A percentile compares a stretch with the other conserved stretches of the same genome.
phyloP scores from a whole-genome alignment of 768 basidiomycete genomes.

The Mycena amicta region DNA sequence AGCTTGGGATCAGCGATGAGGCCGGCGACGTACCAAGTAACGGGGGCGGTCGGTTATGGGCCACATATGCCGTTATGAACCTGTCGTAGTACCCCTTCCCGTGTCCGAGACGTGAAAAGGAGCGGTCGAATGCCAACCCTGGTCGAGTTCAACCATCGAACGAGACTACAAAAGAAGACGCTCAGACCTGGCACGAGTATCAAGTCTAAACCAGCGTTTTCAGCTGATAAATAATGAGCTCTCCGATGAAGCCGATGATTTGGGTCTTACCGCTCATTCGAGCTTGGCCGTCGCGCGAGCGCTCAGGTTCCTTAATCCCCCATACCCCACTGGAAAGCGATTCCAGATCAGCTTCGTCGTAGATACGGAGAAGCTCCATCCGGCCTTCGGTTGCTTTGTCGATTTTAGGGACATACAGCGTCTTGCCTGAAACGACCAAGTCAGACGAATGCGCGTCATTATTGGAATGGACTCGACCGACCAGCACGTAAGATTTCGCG shows the following conservation, averaged over 20 bases:
- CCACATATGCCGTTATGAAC: slow-evolving; percentile 61
- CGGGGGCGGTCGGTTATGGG: slow-evolving; percentile 47
- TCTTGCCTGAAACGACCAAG: slow-evolving; percentile 50
- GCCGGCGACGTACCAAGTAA: slow-evolving; percentile 52
- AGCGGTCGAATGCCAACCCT: slow-evolving; percentile 75
- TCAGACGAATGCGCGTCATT: background rate
- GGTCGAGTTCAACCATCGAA: background rate
- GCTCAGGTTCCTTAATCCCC: slow-evolving; percentile 74
- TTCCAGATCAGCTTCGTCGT: slow-evolving; percentile 58
- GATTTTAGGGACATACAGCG: slow-evolving; percentile 72
- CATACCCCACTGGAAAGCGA: slow-evolving; percentile 63
- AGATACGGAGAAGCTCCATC: slow-evolving; percentile 72
- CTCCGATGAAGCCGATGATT: slow-evolving; percentile 4
- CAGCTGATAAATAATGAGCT: slow-evolving; percentile 30
- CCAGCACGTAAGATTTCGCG: slow-evolving; percentile 37
- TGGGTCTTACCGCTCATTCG: slow-evolving; percentile 54
- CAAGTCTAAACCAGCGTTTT: slow-evolving; percentile 54
- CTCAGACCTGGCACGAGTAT: slow-evolving; percentile 65
- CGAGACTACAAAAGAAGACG: background rate
- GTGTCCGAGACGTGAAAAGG: slow-evolving; percentile 72
- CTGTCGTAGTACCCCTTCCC: slow-evolving; percentile 85
- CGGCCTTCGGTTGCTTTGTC: slow-evolving; percentile 39
- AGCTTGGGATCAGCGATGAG: slow-evolving; percentile 12
- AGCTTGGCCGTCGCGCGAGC: slow-evolving; percentile 42
- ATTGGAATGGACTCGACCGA: background rate